Evolutionary conservation across 768 basidiomycete genomes (phyloP).

Genomic region (Naematelia encephala): DNA sequence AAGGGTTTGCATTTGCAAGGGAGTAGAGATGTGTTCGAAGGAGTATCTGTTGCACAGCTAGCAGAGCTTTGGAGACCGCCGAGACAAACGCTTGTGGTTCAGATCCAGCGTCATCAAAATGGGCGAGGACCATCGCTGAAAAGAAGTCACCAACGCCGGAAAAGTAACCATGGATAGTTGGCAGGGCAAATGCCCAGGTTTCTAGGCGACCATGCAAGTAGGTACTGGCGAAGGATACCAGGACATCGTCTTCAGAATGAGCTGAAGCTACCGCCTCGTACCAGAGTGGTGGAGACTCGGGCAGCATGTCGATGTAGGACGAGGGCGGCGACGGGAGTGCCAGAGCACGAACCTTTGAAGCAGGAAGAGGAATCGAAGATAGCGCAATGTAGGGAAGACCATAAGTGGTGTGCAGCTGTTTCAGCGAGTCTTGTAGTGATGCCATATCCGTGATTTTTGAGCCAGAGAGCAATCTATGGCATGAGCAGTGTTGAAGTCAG

Average conservation of each 20-base stretch:
- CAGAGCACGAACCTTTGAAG: constrained; percentile 57
- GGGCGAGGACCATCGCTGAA: constrained; percentile 81
- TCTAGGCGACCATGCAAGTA: constrained; percentile 23
- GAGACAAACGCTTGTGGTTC: background rate
- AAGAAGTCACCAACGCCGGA: constrained; percentile 97
- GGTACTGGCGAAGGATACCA: constrained; percentile 75
- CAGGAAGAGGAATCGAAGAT: constrained; percentile 76
- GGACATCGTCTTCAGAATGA: constrained; percentile 52
- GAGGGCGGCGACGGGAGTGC: constrained; percentile 38
- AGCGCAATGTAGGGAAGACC: constrained; percentile 82
- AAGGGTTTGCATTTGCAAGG: constrained; percentile 5
- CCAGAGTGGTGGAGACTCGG: constrained; percentile 28
- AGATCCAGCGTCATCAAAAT: constrained; percentile 56
- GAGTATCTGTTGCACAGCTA: constrained; percentile 45
- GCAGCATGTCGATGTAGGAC: constrained; percentile 26
- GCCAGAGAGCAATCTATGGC: constrained; percentile 68
- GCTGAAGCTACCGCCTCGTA: constrained; percentile 19
- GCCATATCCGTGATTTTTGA: constrained; percentile 63
- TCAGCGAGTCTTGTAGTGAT: constrained; percentile 67
- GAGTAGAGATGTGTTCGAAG: constrained; percentile 40
- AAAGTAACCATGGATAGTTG: constrained; percentile 83
- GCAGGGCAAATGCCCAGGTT: constrained; percentile 65
- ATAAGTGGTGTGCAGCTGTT: constrained; percentile 70
- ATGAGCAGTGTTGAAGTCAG: constrained; percentile 3
- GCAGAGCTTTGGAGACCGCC: constrained; percentile 42